These are phyloP conservation scores for Cucumis melo DNA, from an alignment of 306 rosid species.

Conservation along the genomic window DNA sequence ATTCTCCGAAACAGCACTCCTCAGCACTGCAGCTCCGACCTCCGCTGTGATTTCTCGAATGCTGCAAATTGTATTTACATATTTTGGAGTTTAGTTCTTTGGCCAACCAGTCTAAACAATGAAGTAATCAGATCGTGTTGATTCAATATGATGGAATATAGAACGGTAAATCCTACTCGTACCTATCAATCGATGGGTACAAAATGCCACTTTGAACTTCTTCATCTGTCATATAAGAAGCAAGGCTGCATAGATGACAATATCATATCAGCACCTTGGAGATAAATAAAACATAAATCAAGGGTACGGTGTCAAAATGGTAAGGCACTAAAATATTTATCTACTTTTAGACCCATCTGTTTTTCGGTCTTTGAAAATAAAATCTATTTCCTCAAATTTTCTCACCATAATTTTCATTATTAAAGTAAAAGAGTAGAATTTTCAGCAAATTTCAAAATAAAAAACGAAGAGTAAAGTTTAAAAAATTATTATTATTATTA, in stretches of 20 bases:
- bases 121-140: background rate
- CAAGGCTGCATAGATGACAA: conserved; percentile 57
- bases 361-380: too few species aligned
- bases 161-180: conserved; percentile 30
- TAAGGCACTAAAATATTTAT: background rate
- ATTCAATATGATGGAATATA: background rate
- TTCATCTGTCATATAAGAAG: conserved; percentile 82
- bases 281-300: background rate
- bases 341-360: too few species aligned
- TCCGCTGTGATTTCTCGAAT: conserved; percentile 65
- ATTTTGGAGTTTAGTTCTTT: background rate
- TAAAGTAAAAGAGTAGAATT: too few species aligned
- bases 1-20: conserved; percentile 63
- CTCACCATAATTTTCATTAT: too few species aligned
- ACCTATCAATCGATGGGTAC: conserved; percentile 77
- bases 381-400: too few species aligned
- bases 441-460: too few species aligned
- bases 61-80: conserved; percentile 23
- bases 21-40: conserved; percentile 89
- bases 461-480: too few species aligned
- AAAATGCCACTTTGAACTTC: conserved; percentile 60
- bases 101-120: background rate
- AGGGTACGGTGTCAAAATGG: background rate
- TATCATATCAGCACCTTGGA: conserved; percentile 5
- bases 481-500: too few species aligned